Conservation (phyloP, 2,329 filamentous ascomycete species). For the Thielaviopsis populi region DNA sequence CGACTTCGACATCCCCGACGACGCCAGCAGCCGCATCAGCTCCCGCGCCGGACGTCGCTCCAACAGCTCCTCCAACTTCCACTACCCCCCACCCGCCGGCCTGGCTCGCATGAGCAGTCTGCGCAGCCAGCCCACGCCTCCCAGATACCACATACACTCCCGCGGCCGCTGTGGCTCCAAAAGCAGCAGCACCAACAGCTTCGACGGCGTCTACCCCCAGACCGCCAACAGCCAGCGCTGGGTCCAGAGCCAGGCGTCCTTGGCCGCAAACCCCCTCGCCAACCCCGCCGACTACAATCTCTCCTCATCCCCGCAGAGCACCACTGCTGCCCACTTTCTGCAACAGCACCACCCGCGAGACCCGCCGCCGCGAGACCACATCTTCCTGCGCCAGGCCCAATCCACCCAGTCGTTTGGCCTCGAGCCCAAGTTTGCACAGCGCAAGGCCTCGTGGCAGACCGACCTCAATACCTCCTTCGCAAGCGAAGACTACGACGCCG, state of each 20-base stretch:
- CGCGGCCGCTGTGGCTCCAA: constrained; percentile 52
- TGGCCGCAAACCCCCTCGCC: not conserved
- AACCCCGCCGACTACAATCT: constrained; percentile 3
- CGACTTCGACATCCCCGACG: constrained; percentile 41
- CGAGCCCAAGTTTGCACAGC: not conserved
- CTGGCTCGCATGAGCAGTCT: constrained; percentile 49
- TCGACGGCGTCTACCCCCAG: constrained; percentile 46
- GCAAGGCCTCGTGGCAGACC: constrained; percentile 31
- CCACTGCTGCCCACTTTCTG: constrained; percentile 6
- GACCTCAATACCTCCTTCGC: constrained; percentile 36
- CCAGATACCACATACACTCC: constrained; percentile 34
- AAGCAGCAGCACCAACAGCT: constrained; percentile 55
- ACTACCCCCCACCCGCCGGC: constrained; percentile 23
- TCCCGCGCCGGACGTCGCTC: constrained; percentile 49
- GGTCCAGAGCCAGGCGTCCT: constrained; percentile 24
- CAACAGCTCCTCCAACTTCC: constrained; percentile 65
- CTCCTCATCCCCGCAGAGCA: constrained; percentile 2
- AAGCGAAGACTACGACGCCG: constrained; percentile 54
- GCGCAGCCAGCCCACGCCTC: constrained; percentile 31
- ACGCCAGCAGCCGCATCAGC: constrained; percentile 40
- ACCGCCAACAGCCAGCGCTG: constrained; percentile 43
- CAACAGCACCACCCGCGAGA: constrained; percentile 11
- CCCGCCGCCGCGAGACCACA: constrained; percentile 9
- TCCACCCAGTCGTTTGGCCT: not conserved
- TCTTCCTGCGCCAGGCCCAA: constrained; percentile 8